phyloP scores from a whole-genome alignment of 257 asterid genomes.

The Rehmannia glutinosa region DNA sequence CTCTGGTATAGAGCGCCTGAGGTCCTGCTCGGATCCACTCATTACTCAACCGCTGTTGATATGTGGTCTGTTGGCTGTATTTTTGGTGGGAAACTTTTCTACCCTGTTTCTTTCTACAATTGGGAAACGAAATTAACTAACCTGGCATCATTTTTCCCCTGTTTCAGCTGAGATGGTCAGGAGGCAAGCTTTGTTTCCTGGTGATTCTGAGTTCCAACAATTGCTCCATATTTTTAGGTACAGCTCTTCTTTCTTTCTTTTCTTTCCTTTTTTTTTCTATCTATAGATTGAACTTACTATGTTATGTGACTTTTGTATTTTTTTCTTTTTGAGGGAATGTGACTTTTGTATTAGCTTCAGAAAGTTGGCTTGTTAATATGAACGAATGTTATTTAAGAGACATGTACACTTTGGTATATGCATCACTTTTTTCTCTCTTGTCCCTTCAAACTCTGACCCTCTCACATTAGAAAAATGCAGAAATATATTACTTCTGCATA shows the following conservation, averaged over 20 bases:
- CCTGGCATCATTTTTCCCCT: neutral
- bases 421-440: too few relatives aligned
- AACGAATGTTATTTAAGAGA: too few relatives aligned
- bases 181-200: slow-evolving; percentile 88
- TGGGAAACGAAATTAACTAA: neutral
- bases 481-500: neutral
- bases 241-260: neutral
- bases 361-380: neutral
- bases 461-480: slow-evolving; percentile 38
- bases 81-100: slow-evolving; percentile 41
- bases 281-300: neutral
- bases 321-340: too few relatives aligned
- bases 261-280: neutral
- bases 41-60: slow-evolving; percentile 90
- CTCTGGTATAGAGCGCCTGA: slow-evolving; percentile 98
- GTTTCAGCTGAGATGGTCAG: slow-evolving; percentile 87
- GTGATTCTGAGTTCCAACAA: slow-evolving; percentile 94
- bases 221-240: slow-evolving; percentile 87
- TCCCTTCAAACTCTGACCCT: too few relatives aligned
- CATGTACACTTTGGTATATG: too few relatives aligned
- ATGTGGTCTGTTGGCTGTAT: slow-evolving; percentile 99
- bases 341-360: neutral
- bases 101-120: neutral
- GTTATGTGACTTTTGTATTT: neutral
- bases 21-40: slow-evolving; percentile 85